Conservation (phyloP, 169 alveolate genomes). For the Eimeria praecox region DNA sequence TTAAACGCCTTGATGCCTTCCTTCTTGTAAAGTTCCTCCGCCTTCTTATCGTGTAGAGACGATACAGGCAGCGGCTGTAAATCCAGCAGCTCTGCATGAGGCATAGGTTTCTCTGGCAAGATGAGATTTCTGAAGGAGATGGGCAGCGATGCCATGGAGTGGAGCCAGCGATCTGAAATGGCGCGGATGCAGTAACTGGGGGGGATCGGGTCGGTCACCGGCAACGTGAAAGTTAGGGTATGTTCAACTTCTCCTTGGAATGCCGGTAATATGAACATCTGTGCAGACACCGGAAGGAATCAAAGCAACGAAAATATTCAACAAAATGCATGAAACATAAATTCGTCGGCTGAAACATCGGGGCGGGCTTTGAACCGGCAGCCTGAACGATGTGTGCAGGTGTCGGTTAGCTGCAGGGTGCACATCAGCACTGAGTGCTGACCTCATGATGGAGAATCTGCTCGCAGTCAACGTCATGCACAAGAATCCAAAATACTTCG, state of each 20-base stretch:
- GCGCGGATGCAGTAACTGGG: conserved; percentile 98
- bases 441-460: conserved; percentile 96
- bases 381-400: not conserved
- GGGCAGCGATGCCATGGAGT: conserved; percentile 91
- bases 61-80: conserved; percentile 96
- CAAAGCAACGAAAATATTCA: not conserved
- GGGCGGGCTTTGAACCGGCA: not conserved
- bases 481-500: conserved; percentile 97
- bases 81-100: conserved; percentile 96
- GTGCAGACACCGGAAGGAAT: not conserved
- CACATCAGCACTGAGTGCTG: conserved; percentile 35
- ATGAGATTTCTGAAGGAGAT: conserved; percentile 94
- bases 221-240: conserved; percentile 96
- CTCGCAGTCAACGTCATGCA: conserved; percentile 98
- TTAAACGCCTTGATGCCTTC: conserved; percentile 84
- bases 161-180: conserved; percentile 97
- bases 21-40: conserved; percentile 87
- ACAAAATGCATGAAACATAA: not conserved
- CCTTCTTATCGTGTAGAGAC: conserved; percentile 91
- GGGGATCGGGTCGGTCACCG: conserved; percentile 97
- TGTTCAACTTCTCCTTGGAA: conserved; percentile 90
- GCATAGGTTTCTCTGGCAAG: conserved; percentile 95
- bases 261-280: conserved; percentile 82
- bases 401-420: not conserved
- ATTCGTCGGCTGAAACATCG: not conserved